Evolutionary conservation across 140 eudicot genomes (phyloP).

Genomic region (Anethum foeniculum): DNA sequence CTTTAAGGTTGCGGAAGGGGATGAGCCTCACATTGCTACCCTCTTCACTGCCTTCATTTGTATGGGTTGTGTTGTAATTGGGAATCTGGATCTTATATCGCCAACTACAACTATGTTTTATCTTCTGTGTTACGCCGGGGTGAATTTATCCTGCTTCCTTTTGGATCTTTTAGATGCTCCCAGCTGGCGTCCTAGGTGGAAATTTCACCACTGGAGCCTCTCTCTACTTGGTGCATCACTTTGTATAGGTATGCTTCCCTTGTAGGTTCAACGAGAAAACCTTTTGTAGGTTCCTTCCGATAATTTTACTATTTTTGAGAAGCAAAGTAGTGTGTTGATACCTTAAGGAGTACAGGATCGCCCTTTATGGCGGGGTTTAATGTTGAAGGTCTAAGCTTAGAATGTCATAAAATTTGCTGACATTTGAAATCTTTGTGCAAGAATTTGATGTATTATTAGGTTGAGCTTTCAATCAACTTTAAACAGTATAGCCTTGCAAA

Average conservation of each 20-base stretch:
- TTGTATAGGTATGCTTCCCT: conserved; percentile 60
- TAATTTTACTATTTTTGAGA: not conserved
- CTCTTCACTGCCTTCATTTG: conserved; percentile 93
- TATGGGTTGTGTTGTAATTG: conserved; percentile 85
- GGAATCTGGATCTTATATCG: conserved; percentile 90
- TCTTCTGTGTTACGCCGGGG: conserved; percentile 93
- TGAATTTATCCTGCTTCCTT: conserved; percentile 95
- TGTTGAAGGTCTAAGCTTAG: not conserved
- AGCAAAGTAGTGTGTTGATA: not conserved
- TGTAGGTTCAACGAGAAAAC: not conserved
- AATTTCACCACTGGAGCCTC: conserved; percentile 99
- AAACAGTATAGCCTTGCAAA: not conserved
- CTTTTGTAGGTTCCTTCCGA: not conserved
- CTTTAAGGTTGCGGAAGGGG: conserved; percentile 89
- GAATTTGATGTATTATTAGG: not conserved
- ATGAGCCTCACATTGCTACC: conserved; percentile 89
- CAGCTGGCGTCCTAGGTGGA: conserved; percentile 99
- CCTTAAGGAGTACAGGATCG: not conserved
- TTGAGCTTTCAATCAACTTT: not conserved
- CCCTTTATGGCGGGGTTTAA: not conserved
- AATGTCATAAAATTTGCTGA: not conserved
- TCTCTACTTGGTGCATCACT: conserved; percentile 92
- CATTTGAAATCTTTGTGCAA: not conserved
- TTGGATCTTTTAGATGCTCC: conserved; percentile 97
- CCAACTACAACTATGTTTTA: conserved; percentile 98